Evolutionary conservation across 768 basidiomycete genomes (phyloP), one percentile per base, ranked within the genome.

Genomic region (Lactarius psammicola): DNA sequence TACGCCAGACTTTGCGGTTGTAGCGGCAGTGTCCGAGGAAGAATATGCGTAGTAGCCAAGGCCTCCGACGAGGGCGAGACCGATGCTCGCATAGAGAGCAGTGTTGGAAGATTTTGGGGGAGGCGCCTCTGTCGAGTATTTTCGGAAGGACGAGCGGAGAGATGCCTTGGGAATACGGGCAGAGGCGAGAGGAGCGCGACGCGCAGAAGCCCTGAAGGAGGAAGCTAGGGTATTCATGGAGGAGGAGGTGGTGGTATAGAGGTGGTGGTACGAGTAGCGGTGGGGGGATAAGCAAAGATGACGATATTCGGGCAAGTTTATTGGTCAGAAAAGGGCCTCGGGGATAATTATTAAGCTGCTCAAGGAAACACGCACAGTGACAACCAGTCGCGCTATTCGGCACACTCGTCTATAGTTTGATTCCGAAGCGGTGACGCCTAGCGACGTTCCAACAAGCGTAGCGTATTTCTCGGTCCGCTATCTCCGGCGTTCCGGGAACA

Each of bases 21-120:
- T 82, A 30, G 77, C 77, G 17, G 84, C 80, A 59, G 84, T 74
- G 58, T 85, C 82, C 36, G 78, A 74, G 23, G 80, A 81, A 64
- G 78, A 77, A 76, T 80, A 84, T 68, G 82, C 74, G 74, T 86
- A 89, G 78, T 85, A 91, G 58, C 85, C 88, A 13, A 83, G 80
- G 53, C 86, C 88, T 61, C 83, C 87, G 58, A 79, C 80, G 51
- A 81, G 80, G 23, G 79, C 83, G 51, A 82, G 85, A 65, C 85
- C 89, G 33, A 89, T 75, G 57, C 86, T 86, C 46, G 84, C 74
- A 73, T 82, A 87, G 59, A 92, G 80, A 26, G 76, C 79, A 26
- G 80, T 81, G 75, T 82, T 87, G n/a, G 71, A 72, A n/a, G 82
- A 82, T 68, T 85, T 85, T 28, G 79, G 76, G 57, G 73, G 70